These are phyloP conservation scores for Cadophora sp. DNA, from an alignment of 2,329 filamentous ascomycete genomes.

Conservation along the genomic window DNA sequence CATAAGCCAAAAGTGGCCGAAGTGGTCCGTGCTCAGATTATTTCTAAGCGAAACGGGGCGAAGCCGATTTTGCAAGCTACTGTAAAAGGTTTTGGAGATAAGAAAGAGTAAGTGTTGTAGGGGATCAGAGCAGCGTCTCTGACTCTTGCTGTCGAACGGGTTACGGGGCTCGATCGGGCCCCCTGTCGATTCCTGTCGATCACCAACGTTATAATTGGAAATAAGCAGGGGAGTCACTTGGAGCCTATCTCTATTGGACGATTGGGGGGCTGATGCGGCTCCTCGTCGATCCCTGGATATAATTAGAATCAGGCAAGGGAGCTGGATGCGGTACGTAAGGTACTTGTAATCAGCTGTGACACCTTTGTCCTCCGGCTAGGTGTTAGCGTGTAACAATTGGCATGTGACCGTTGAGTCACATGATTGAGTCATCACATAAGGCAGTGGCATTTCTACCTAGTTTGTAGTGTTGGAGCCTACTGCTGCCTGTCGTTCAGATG, in stretches of 20 bases:
- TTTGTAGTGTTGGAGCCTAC: too few species aligned
- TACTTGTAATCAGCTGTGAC: too few species aligned
- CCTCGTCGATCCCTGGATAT: slow-evolving; percentile 18
- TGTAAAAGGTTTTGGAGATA: too few species aligned
- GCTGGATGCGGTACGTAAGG: slow-evolving; percentile 11
- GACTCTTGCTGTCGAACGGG: neutral
- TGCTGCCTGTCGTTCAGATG: too few species aligned
- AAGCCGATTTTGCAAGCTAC: too few species aligned
- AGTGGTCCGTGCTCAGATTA: too few species aligned
- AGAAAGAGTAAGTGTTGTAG: neutral
- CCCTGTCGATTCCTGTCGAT: neutral
- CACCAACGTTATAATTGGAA: slow-evolving; percentile 2
- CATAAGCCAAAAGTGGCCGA: too few species aligned
- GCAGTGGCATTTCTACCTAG: too few species aligned
- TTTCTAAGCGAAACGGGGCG: too few species aligned
- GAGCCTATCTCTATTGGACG: slow-evolving; percentile 22
- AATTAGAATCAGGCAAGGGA: slow-evolving; percentile 28
- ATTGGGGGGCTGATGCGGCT: slow-evolving; percentile 23
- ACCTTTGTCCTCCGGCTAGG: too few species aligned
- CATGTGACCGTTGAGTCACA: slow-evolving; percentile 1
- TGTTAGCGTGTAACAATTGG: too few species aligned
- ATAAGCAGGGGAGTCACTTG: slow-evolving; percentile 14
- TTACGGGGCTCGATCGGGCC: neutral
- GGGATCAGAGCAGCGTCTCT: neutral
- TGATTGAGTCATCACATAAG: too few species aligned